These are phyloP conservation scores for Quercus variabilis DNA, from an alignment of 306 rosid species.

Conservation along the genomic window DNA sequence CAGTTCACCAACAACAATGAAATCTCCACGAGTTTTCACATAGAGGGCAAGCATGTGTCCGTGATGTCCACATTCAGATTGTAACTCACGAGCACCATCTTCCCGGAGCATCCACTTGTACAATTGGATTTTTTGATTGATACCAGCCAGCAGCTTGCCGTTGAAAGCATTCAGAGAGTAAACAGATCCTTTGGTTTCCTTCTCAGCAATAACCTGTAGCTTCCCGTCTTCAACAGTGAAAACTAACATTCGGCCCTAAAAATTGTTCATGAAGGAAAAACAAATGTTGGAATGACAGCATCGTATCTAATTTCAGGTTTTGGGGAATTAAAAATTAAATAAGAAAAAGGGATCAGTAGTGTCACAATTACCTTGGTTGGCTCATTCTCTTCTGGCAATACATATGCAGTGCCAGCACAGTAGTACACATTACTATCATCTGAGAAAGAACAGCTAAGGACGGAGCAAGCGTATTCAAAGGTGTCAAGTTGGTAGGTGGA, in stretches of 20 bases:
- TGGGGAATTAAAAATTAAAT: background rate
- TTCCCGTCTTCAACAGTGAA: slow-evolving; percentile 95
- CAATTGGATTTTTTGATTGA: slow-evolving; percentile 96
- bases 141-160: slow-evolving; percentile 94
- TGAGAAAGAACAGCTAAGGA: slow-evolving; percentile 98
- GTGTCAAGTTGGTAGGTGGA: slow-evolving; percentile 85
- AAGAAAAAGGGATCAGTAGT: background rate
- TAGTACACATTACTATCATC: slow-evolving; percentile 88
- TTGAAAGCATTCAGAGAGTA: slow-evolving; percentile 90
- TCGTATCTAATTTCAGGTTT: slow-evolving; percentile 3
- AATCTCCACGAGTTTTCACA: slow-evolving; percentile 96
- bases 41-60: slow-evolving; percentile 98
- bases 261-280: slow-evolving; percentile 8
- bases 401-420: slow-evolving; percentile 96
- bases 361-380: slow-evolving; percentile 70
- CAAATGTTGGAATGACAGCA: slow-evolving; percentile 12
- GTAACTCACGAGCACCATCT: slow-evolving; percentile 87
- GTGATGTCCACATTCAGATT: slow-evolving; percentile 99
- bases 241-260: slow-evolving; percentile 90
- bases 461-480: slow-evolving; percentile 79
- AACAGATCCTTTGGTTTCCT: slow-evolving; percentile 97
- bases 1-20: slow-evolving; percentile 14
- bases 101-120: slow-evolving; percentile 99
- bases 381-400: slow-evolving; percentile 92
- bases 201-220: slow-evolving; percentile 91